Conservation (phyloP, 2,329 filamentous ascomycete species). For the Aspergillus glaucus region DNA sequence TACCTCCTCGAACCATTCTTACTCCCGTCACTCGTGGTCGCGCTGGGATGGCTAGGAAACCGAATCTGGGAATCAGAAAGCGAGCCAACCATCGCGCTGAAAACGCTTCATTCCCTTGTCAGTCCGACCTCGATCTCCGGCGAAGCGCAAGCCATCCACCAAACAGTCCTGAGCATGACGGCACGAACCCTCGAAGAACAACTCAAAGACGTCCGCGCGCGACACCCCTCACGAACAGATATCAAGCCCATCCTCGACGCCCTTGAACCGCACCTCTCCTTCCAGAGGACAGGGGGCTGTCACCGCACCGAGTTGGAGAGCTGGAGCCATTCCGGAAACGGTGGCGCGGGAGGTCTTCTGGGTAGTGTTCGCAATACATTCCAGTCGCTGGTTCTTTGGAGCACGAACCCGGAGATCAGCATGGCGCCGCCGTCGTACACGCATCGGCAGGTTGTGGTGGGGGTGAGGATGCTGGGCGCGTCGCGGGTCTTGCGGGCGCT, state of each 20-base stretch:
- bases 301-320: conserved; percentile 46
- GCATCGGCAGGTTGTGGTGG: conserved; percentile 46
- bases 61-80: conserved; percentile 47
- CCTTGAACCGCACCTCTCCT: conserved; percentile 46
- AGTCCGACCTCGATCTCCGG: conserved; percentile 52
- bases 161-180: conserved; percentile 52
- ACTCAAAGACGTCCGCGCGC: conserved; percentile 45
- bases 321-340: conserved; percentile 41
- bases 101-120: conserved; percentile 51
- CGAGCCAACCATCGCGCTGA: conserved; percentile 48
- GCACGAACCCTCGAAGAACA: conserved; percentile 47
- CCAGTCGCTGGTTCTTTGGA: conserved; percentile 50
- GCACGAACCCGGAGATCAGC: conserved; percentile 43
- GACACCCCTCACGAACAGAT: conserved; percentile 45
- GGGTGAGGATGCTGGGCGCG: conserved; percentile 37
- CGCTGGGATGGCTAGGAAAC: conserved; percentile 53
- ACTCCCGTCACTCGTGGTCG: conserved; percentile 54
- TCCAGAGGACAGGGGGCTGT: conserved; percentile 43
- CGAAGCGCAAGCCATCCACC: conserved; percentile 56
- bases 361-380: conserved; percentile 45
- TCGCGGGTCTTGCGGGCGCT: conserved; percentile 31
- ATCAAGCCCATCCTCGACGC: conserved; percentile 48
- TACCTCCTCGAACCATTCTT: conserved; percentile 60
- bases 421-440: conserved; percentile 51
- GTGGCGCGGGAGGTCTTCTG: conserved; percentile 37